Percentiles rank a stretch among this genome's conserved stretches.
phyloP scores from a whole-genome alignment of 306 rosid species.

The Quillaja saponaria region DNA sequence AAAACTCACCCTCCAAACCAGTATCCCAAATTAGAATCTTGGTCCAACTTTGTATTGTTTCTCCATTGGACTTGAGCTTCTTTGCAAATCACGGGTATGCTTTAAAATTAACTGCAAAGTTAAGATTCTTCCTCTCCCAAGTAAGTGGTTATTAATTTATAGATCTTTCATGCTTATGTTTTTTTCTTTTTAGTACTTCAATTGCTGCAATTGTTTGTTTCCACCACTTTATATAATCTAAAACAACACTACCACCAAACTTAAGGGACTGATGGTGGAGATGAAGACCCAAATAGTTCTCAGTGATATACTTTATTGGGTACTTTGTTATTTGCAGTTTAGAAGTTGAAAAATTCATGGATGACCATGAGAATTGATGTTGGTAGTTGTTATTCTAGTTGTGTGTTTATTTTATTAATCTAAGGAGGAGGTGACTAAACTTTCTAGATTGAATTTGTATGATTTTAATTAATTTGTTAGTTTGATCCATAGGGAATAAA shows the following conservation, averaged over 20 bases:
- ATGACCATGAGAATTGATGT: conserved; percentile 30
- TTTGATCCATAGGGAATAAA: conserved; percentile 71
- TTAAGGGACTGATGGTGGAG: conserved; percentile 60
- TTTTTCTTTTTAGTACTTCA: too few relatives aligned
- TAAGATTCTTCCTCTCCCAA: too few relatives aligned
- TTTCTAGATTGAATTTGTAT: conserved; percentile 42
- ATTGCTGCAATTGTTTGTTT: too few relatives aligned
- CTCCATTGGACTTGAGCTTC: too few relatives aligned
- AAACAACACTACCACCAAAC: conserved; percentile 38
- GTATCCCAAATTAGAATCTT: too few relatives aligned
- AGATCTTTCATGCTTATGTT: too few relatives aligned
- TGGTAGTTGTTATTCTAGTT: conserved; percentile 34
- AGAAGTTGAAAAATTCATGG: conserved; percentile 38
- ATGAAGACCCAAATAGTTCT: conserved; percentile 65
- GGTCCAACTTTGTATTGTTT: too few relatives aligned
- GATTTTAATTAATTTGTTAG: conserved; percentile 42
- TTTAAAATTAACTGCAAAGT: too few relatives aligned
- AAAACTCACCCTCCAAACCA: too few relatives aligned
- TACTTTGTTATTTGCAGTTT: conserved; percentile 54
- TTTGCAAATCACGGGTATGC: too few relatives aligned
- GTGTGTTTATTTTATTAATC: background rate
- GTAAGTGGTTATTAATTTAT: too few relatives aligned
- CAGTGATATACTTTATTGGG: conserved; percentile 50
- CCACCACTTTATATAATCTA: too few relatives aligned
- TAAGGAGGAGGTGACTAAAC: conserved; percentile 7